phyloP scores from a whole-genome alignment of 768 basidiomycete genomes.

The Kwoniella botswanensis region DNA sequence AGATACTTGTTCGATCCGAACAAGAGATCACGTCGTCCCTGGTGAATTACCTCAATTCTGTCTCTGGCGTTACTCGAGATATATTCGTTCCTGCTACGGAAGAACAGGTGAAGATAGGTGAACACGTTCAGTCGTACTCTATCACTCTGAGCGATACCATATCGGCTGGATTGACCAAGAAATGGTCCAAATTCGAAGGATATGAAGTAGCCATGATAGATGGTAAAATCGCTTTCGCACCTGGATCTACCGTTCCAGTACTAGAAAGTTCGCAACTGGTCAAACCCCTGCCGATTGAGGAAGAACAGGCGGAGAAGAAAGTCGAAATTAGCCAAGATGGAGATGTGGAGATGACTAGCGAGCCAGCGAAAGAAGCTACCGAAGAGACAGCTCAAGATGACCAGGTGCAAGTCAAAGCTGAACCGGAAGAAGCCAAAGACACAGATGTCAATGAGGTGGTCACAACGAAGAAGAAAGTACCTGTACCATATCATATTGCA shows the following conservation, averaged over 20 bases:
- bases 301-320: conserved; percentile 1
- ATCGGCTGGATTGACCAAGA: conserved; percentile 73
- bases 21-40: conserved; percentile 71
- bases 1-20: conserved; percentile 90
- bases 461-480: neutral
- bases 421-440: neutral
- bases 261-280: conserved; percentile 68
- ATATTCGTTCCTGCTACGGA: conserved; percentile 77
- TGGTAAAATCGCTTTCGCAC: conserved; percentile 81
- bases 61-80: conserved; percentile 89
- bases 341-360: conserved; percentile 20
- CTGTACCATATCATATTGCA: neutral
- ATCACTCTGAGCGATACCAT: conserved; percentile 91
- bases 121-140: conserved; percentile 92
- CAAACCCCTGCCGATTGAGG: conserved; percentile 39
- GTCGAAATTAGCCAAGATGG: neutral
- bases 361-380: conserved; percentile 23
- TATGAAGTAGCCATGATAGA: conserved; percentile 93
- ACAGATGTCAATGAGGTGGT: neutral
- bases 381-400: conserved; percentile 10
- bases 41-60: conserved; percentile 77
- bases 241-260: conserved; percentile 84
- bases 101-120: conserved; percentile 88
- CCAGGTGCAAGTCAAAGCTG: conserved; percentile 2
- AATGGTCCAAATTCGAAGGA: conserved; percentile 90